These are phyloP conservation scores for Citrus trifoliata DNA, from an alignment of 345 rosid genomes.

Conservation along the genomic window DNA sequence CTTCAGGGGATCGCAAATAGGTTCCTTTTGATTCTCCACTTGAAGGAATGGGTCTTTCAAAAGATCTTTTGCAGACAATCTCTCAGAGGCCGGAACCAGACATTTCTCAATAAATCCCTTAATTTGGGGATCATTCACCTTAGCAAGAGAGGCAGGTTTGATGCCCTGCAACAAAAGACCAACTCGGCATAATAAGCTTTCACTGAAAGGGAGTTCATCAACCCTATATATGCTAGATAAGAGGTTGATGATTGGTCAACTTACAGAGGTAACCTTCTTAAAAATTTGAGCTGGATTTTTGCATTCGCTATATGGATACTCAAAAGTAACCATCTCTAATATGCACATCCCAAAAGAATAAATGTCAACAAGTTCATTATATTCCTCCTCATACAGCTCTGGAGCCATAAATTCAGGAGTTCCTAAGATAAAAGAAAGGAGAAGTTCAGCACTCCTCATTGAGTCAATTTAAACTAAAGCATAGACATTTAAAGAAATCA, in stretches of 20 bases:
- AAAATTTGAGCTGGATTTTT: slow-evolving; percentile 65
- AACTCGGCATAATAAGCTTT: background rate
- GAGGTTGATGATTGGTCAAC: slow-evolving; percentile 8
- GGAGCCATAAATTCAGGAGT: slow-evolving; percentile 85
- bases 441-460: background rate
- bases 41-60: slow-evolving; percentile 54
- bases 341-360: slow-evolving; percentile 78
- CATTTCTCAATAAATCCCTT: slow-evolving; percentile 62
- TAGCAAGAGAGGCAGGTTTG: slow-evolving; percentile 61
- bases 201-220: slow-evolving; percentile 6
- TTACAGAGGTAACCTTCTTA: slow-evolving; percentile 61
- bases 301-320: slow-evolving; percentile 72
- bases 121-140: slow-evolving; percentile 50
- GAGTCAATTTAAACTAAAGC: background rate
- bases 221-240: background rate
- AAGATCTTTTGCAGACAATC: slow-evolving; percentile 64
- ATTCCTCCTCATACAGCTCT: slow-evolving; percentile 75
- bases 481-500: background rate
- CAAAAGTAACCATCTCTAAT: slow-evolving; percentile 69
- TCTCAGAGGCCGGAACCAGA: slow-evolving; percentile 53
- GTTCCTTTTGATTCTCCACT: slow-evolving; percentile 37
- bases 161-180: slow-evolving; percentile 42
- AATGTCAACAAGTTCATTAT: slow-evolving; percentile 63
- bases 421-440: slow-evolving; percentile 25
- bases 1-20: slow-evolving; percentile 22